These are phyloP conservation scores for Trichoderma koningiopsis DNA, from an alignment of 2,329 filamentous ascomycete genomes.

Conservation along the genomic window DNA sequence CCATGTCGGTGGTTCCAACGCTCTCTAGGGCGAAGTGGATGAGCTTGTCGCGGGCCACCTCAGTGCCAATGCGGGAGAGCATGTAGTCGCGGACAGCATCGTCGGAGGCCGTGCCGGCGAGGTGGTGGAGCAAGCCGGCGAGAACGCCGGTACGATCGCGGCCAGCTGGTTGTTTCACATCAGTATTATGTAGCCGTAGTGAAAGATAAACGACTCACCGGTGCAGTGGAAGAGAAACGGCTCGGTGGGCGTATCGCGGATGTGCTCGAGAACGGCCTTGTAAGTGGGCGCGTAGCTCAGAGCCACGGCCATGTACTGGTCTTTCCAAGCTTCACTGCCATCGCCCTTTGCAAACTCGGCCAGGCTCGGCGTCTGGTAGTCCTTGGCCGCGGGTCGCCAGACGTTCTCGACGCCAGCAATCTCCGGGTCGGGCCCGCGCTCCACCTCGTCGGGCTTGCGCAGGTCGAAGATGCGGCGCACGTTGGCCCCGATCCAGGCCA, in stretches of 20 bases:
- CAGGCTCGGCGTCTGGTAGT: conserved; percentile 43
- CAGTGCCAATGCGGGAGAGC: conserved; percentile 56
- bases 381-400: conserved; percentile 43
- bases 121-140: conserved; percentile 51
- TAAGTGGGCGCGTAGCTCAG: conserved; percentile 47
- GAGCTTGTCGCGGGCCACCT: conserved; percentile 53
- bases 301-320: conserved; percentile 52
- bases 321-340: conserved; percentile 48
- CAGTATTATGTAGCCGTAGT: neutral
- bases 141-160: conserved; percentile 58
- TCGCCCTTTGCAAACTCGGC: conserved; percentile 47
- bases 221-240: conserved; percentile 58
- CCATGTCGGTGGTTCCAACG: conserved; percentile 39
- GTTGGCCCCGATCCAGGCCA: conserved; percentile 41
- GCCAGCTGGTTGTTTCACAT: conserved; percentile 45
- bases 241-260: conserved; percentile 49
- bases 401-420: conserved; percentile 50
- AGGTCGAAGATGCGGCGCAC: conserved; percentile 55
- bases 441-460: conserved; percentile 49
- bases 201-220: conserved; percentile 39
- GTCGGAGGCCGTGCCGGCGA: conserved; percentile 50
- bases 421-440: conserved; percentile 45
- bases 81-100: conserved; percentile 53
- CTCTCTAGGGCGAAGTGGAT: conserved; percentile 45
- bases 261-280: conserved; percentile 49